Evolutionary conservation across 2,329 filamentous ascomycete genomes (phyloP), one percentile per base, ranked within the genome.

Genomic region (Phialemoniopsis sp.): DNA sequence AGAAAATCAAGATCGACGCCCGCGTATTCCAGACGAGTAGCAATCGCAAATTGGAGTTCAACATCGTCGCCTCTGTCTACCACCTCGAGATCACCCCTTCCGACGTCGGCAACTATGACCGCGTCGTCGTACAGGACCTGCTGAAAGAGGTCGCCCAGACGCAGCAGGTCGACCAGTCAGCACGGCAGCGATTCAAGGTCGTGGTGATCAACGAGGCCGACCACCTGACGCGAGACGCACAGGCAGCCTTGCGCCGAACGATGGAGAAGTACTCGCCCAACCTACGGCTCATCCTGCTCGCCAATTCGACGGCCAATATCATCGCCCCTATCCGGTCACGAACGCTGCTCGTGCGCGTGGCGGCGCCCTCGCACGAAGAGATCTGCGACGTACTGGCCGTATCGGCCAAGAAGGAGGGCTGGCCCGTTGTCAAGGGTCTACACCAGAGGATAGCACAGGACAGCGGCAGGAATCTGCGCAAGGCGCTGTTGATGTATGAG

Each of bases 251-350:
- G 56, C 80, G 93, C 61, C 76, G 93, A 46, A 98, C 93, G 0
- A 98, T 98, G 93, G 93, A 98, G 68, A 98, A 98, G 65, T 98
- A 98, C 72, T 94, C 87, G 55, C 90, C 91, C 13, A 98, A 98
- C 60, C 57, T 98, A 57, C 78, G 93, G 16, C 66, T 98, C 51
- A 97, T 98, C 36, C 69, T 98, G 44, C 69, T 98, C 44, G 93
- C 93, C 36, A 97, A 97, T 60, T 95, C 87, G 50, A 98, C 93
- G 16, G 90, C 90, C 47, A 97, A 97, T 57, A 98, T 98, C 54
- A 98, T 98, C 62, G 91, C 93, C n/a, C 93, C 93, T 1, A 98
- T 98, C 58, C 80, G 91, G 48, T 94, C 87, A 54, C 77, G 93
- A 63, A 96, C 90, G 38, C 70, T 98, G 60, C 75, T 98, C 36